Evolutionary conservation across 805 yeast genomes (phyloP).

Genomic region (Pichia californica): DNA sequence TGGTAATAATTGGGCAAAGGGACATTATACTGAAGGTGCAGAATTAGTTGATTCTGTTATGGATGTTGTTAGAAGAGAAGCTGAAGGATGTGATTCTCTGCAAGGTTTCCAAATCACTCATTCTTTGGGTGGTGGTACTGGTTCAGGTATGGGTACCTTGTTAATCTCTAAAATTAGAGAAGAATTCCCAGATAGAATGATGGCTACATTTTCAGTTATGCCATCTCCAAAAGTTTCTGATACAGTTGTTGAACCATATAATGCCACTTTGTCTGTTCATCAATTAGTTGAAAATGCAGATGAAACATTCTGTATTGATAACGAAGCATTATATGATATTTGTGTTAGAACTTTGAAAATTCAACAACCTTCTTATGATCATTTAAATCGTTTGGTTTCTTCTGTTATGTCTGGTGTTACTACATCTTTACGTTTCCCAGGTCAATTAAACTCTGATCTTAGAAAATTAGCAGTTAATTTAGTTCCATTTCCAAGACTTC

Average conservation of each 20-base stretch:
- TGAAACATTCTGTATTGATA: conserved; percentile 92
- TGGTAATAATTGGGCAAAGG: conserved; percentile 96
- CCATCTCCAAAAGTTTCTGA: conserved; percentile 90
- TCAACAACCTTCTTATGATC: conserved; percentile 69
- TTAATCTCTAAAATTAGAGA: conserved; percentile 81
- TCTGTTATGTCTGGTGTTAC: conserved; percentile 95
- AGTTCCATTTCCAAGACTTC: conserved; percentile 93
- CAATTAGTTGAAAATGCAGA: conserved; percentile 87
- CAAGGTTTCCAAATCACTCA: conserved; percentile 93
- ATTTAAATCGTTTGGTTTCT: conserved; percentile 77
- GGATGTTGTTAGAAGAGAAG: conserved; percentile 89
- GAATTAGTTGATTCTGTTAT: conserved; percentile 85
- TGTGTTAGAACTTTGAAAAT: conserved; percentile 82
- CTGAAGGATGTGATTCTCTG: conserved; percentile 85
- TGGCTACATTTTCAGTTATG: conserved; percentile 90
- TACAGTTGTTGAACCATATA: conserved; percentile 93
- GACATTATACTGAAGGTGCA: conserved; percentile 95
- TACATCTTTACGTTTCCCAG: conserved; percentile 89
- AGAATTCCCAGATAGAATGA: conserved; percentile 92
- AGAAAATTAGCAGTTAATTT: conserved; percentile 90
- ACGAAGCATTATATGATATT: conserved; percentile 87
- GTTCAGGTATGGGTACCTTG: conserved; percentile 93
- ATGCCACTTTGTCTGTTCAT: conserved; percentile 84
- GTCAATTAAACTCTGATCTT: conserved; percentile 88
- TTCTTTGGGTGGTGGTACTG: conserved; percentile 88